Base-by-base conservation (phyloP, 352 stramenopile genomes). In the Globisporangium spiculum region DNA sequence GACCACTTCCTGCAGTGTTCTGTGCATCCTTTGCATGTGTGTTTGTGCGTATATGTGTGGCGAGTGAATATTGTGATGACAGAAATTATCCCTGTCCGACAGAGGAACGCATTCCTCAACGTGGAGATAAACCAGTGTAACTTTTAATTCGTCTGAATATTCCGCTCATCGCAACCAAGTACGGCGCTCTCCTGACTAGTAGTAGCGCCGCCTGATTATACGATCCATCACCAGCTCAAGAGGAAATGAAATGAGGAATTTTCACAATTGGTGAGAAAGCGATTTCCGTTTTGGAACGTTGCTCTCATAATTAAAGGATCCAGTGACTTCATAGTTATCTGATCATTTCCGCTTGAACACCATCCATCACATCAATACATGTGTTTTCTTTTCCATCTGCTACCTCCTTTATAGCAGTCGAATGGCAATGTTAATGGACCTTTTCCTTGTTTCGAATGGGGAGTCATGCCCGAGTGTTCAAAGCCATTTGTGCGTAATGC, bases 271-370 rank as follows among this genome's bases (percentile, higher is more conserved):
- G 84, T 88, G 84, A 92, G 84, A 84, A 73, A 66, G 84, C 76
- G 74, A 70, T 67, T 63, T 84, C 77, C 81, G 84, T 92, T 88
- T 86, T 92, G 81, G 82, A 81, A 75, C 63, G 54, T 67, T 82
- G 81, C 73, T 77, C 69, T 88, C 84, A 78, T 64, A 90, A 91
- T 90, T 62, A 92, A 90, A 92, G 63, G 84, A 92, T 85, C 84
- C 81, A 88, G 79, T 89, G 84, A 87, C 84, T 92, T 92, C 84
- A 92, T 92, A 92, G 84, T 92, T 92, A 92, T 92, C 84, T 92
- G 84, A 92, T 81, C 84, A 86, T 67, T 75, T 53, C n/a, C 30
- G 14, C 36, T 41, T 14, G 36, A 20, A 65, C 32, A 64, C 27
- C 2, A 24, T 24, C 2, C 20, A 48, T 10, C n/a, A 4, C 32